Percentiles rank a stretch among this genome's conserved stretches.
Conservation (phyloP, 1,284 basidiomycete genomes). For the Mycosarcoma mackinlayi region DNA sequence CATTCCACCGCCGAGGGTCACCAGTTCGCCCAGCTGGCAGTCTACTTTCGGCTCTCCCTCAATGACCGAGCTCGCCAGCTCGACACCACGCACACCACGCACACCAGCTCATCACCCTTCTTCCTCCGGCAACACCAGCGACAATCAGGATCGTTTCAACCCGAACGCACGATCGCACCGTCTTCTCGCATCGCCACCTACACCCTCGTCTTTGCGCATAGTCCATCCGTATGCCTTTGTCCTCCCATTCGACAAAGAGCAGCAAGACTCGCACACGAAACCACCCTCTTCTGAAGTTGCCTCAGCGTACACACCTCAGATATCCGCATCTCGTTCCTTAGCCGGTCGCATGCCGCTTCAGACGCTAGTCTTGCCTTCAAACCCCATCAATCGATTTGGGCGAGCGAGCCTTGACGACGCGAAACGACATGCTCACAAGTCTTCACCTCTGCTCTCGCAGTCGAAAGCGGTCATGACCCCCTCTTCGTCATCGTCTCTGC, state of each 20-base stretch:
- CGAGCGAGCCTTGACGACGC: neutral
- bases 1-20: constrained; percentile 36
- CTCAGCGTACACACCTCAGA: neutral
- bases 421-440: neutral
- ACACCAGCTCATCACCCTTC: constrained; percentile 2
- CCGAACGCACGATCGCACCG: neutral
- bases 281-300: neutral
- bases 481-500: neutral
- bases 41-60: constrained; percentile 38
- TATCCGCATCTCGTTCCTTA: neutral
- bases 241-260: constrained; percentile 2
- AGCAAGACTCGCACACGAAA: constrained; percentile 1
- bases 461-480: neutral
- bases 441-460: neutral
- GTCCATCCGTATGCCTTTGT: constrained; percentile 28
- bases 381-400: constrained; percentile 8
- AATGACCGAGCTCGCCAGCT: constrained; percentile 20
- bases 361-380: constrained; percentile 8
- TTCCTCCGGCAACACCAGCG: constrained; percentile 18
- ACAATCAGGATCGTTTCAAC: constrained; percentile 4
- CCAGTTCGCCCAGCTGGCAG: constrained; percentile 43
- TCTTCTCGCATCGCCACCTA: constrained; percentile 14
- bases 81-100: constrained; percentile 12
- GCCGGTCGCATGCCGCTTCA: constrained; percentile 8
- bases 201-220: constrained; percentile 17